These are phyloP conservation scores for Sporothrix variecibatus DNA, from an alignment of 2,329 filamentous ascomycete genomes.

Conservation along the genomic window DNA sequence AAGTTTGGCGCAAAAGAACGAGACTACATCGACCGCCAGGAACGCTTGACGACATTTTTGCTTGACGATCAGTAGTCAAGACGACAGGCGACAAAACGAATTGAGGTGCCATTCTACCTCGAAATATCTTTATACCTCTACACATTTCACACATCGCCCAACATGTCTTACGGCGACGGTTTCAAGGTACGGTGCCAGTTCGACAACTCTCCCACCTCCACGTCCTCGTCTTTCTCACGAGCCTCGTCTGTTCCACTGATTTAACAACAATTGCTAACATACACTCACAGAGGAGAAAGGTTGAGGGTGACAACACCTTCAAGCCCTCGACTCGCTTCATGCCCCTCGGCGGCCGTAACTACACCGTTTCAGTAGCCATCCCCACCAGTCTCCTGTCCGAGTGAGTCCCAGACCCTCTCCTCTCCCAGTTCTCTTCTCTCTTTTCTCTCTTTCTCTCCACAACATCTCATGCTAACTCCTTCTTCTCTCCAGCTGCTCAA, in stretches of 20 bases:
- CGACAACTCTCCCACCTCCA: background rate
- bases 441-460: background rate
- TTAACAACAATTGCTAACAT: background rate
- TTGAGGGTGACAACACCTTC: conserved; percentile 48
- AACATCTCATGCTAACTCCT: background rate
- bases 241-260: background rate
- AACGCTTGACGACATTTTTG: background rate
- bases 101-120: background rate
- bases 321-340: conserved; percentile 71
- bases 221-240: background rate
- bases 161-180: conserved; percentile 32
- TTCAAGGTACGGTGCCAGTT: conserved; percentile 28
- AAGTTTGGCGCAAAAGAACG: conserved; percentile 22
- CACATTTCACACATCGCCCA: background rate
- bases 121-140: background rate
- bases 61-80: background rate
- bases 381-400: conserved; percentile 77
- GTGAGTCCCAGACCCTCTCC: too few species aligned
- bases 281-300: conserved; percentile 55
- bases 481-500: conserved; percentile 58
- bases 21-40: background rate
- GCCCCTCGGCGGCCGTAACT: conserved; percentile 63
- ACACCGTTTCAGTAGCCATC: conserved; percentile 76
- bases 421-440: too few species aligned
- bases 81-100: background rate